Evolutionary conservation across 169 alveolate species (phyloP), one percentile per base, ranked within the genome.

Genomic region (Eimeria necatrix): DNA sequence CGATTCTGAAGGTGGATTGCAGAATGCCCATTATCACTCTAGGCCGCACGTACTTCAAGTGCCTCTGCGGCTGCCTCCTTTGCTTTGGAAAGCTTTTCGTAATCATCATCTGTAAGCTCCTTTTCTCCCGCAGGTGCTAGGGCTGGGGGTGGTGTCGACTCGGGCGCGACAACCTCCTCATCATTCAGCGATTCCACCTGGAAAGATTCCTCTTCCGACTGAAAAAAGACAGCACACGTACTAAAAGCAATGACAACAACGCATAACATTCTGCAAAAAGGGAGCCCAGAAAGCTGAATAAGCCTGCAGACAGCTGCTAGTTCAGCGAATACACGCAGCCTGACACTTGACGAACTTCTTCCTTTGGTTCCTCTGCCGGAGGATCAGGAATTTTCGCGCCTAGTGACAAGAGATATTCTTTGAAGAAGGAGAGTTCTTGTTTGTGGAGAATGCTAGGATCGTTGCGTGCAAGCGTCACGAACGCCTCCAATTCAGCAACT

Each of bases 401-500:
- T 51, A 94, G 93, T 9, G 96, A 94, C 89, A 71, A 93, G n/a
- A 96, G 93, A 61, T 95, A 96, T 3, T 93, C 95, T 68, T 94
- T 96, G 94, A 96, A 96, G 80, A 96, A 96, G 0, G 94, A 14
- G 41, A 96, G 94, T 86, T 96, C 97, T 32, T 97, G 97, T 70
- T 94, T 81, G 53, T 95, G 96, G 51, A 96, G 81, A 51, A 96
- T 89, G 78, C 95, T 56, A 59, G 98, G 97, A 71, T 96, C 95
- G 24, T 95, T 85, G 92, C 96, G 86, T 48, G 96, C 94, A 10
- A 64, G 56, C 16, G 96, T 64, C n/a, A 96, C 96, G 88, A 96
- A 96, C 52, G 96, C 93, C 96, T 96, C 95, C 94, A 96, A 71
- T 49, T 96, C 97, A 26, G 93, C 88, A 68, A 96, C 98, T 96